Conservation (phyloP, 306 rosid species). For the Styphnolobium japonicum region DNA sequence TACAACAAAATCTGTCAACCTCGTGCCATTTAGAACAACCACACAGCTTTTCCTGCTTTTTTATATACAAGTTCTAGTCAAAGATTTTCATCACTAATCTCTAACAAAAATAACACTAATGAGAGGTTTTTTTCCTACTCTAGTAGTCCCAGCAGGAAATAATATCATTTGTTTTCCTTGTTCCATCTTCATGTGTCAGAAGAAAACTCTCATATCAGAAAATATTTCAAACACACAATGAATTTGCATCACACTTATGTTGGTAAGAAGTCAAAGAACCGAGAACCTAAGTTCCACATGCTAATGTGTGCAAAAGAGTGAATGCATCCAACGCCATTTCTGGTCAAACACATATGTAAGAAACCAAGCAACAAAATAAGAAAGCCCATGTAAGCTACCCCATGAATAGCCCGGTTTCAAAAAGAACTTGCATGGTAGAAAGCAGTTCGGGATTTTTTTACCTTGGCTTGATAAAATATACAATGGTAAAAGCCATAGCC, state of each 20-base stretch:
- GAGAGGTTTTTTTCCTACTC: background rate
- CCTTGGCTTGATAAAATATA: constrained; percentile 95
- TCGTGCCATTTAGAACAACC: background rate
- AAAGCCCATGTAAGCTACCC: background rate
- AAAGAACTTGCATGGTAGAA: background rate
- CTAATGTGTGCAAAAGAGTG: background rate
- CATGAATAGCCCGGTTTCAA: background rate
- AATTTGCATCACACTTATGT: background rate
- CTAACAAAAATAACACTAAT: background rate
- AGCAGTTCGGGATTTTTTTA: constrained; percentile 23
- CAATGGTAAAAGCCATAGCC: constrained; percentile 69
- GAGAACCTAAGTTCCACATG: background rate
- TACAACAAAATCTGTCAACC: background rate
- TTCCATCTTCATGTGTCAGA: background rate
- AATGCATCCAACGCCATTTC: constrained; percentile 17
- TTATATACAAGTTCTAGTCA: background rate
- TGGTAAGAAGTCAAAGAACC: background rate
- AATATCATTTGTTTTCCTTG: background rate
- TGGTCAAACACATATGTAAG: background rate
- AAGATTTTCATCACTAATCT: background rate
- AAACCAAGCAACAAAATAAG: background rate
- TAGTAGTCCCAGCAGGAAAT: background rate
- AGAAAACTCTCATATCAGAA: background rate
- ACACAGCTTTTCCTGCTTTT: background rate
- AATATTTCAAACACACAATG: background rate